phyloP scores from a whole-genome alignment of 805 yeast genomes.

The Cyberlindnera meyerae region DNA sequence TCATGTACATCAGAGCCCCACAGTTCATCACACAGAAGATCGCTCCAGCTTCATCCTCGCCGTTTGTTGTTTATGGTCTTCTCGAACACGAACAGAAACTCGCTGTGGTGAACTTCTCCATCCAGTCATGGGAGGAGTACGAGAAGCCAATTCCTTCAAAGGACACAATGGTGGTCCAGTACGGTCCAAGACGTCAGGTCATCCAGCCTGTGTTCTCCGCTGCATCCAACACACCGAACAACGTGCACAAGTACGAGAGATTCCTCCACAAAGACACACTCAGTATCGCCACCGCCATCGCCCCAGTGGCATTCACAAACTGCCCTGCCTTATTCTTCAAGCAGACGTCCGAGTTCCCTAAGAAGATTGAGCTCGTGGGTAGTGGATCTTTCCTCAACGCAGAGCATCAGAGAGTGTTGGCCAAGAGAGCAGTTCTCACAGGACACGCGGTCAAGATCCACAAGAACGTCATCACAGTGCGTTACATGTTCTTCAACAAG shows the following conservation, averaged over 20 bases:
- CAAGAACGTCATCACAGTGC: slow-evolving; percentile 82
- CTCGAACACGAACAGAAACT: slow-evolving; percentile 82
- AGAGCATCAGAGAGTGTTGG: slow-evolving; percentile 78
- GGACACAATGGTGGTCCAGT: slow-evolving; percentile 77
- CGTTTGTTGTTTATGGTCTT: slow-evolving; percentile 68
- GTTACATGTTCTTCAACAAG: slow-evolving; percentile 95
- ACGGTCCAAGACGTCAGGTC: slow-evolving; percentile 85
- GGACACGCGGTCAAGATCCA: slow-evolving; percentile 96
- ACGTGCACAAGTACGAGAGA: slow-evolving; percentile 81
- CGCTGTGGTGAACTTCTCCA: slow-evolving; percentile 75
- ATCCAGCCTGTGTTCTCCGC: slow-evolving; percentile 82
- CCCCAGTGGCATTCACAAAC: slow-evolving; percentile 79
- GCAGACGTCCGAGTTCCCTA: slow-evolving; percentile 41
- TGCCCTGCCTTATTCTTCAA: slow-evolving; percentile 84
- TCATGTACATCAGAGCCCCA: slow-evolving; percentile 57
- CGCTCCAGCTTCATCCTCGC: slow-evolving; percentile 38
- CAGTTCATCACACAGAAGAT: slow-evolving; percentile 38
- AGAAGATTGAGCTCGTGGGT: slow-evolving; percentile 65
- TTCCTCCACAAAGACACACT: slow-evolving; percentile 74
- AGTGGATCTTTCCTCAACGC: slow-evolving; percentile 86
- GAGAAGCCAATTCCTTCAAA: slow-evolving; percentile 83
- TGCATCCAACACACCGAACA: slow-evolving; percentile 69
- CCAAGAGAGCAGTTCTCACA: slow-evolving; percentile 83
- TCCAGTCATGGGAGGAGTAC: slow-evolving; percentile 86
- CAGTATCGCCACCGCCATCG: slow-evolving; percentile 79